Conservation (phyloP, 305 asterid species). For the Fraxinus greggii region DNA sequence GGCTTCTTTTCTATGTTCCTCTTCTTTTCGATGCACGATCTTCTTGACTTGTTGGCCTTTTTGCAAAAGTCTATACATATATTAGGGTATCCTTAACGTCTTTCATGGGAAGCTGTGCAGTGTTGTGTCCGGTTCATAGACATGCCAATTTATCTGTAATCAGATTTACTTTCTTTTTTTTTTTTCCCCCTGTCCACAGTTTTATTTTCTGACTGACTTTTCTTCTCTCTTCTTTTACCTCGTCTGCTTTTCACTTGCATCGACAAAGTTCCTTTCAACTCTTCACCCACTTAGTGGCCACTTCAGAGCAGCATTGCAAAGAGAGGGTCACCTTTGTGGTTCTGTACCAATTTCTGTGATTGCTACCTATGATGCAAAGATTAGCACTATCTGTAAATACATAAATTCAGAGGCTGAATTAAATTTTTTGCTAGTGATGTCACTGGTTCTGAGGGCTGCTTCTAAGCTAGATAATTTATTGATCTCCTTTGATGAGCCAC, state of each 20-base stretch:
- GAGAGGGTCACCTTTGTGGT: slow-evolving; percentile 58
- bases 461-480: slow-evolving; percentile 46
- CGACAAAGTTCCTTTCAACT: slow-evolving; percentile 67
- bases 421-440: slow-evolving; percentile 51
- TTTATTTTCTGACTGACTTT: not conserved
- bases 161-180: not conserved
- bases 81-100: not conserved
- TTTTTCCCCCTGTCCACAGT: not conserved
- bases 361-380: slow-evolving; percentile 64
- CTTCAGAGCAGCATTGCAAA: slow-evolving; percentile 73
- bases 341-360: slow-evolving; percentile 73
- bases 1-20: not conserved
- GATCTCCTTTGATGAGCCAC: slow-evolving; percentile 45
- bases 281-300: slow-evolving; percentile 83
- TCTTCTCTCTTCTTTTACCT: not conserved
- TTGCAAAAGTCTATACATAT: not conserved
- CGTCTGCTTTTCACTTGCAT: slow-evolving; percentile 25
- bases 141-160: slow-evolving; percentile 8
- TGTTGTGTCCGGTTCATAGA: slow-evolving; percentile 10
- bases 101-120: not conserved
- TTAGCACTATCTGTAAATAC: slow-evolving; percentile 62
- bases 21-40: not conserved
- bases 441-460: slow-evolving; percentile 60
- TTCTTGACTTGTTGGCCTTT: not conserved
- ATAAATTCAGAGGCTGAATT: slow-evolving; percentile 58